These are phyloP conservation scores for Striga hermonthica DNA, from an alignment of 305 asterid genomes.

Conservation along the genomic window DNA sequence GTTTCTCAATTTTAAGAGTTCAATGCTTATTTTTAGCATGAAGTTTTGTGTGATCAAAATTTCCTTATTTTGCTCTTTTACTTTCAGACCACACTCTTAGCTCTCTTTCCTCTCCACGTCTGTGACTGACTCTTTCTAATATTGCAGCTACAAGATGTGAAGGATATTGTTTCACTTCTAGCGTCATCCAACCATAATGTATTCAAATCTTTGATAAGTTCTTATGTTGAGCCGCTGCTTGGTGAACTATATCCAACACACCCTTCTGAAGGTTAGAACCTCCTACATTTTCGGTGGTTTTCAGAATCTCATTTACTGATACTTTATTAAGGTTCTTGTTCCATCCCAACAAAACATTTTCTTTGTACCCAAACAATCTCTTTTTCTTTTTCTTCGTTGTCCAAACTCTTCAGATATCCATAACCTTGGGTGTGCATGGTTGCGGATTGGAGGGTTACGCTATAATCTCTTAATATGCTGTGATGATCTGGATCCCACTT, in stretches of 20 bases:
- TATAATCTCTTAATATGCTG: conserved; percentile 69
- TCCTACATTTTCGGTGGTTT: conserved; percentile 24
- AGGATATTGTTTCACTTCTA: conserved; percentile 50
- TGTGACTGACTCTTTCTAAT: conserved; percentile 25
- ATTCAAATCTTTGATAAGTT: conserved; percentile 53
- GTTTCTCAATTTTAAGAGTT: neutral
- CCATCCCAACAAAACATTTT: too few species aligned
- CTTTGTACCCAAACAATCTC: too few species aligned
- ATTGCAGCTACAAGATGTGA: conserved; percentile 40
- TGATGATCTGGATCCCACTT: conserved; percentile 76
- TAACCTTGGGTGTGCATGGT: conserved; percentile 56
- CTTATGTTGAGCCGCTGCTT: conserved; percentile 64
- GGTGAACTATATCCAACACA: conserved; percentile 44
- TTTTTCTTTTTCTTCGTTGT: too few species aligned
- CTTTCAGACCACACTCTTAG: conserved; percentile 4
- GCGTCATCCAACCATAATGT: conserved; percentile 64
- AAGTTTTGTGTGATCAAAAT: conserved; percentile 18
- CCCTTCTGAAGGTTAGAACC: conserved; percentile 52
- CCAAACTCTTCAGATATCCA: conserved; percentile 39
- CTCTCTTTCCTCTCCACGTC: conserved; percentile 17
- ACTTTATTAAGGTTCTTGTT: conserved; percentile 17
- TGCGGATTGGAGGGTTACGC: conserved; percentile 70
- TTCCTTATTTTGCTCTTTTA: conserved; percentile 14
- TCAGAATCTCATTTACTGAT: conserved; percentile 1
- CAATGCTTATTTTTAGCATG: conserved; percentile 7